phyloP scores from a whole-genome alignment of 2,329 filamentous ascomycete genomes.

The Bimuria novae-zelandiae region DNA sequence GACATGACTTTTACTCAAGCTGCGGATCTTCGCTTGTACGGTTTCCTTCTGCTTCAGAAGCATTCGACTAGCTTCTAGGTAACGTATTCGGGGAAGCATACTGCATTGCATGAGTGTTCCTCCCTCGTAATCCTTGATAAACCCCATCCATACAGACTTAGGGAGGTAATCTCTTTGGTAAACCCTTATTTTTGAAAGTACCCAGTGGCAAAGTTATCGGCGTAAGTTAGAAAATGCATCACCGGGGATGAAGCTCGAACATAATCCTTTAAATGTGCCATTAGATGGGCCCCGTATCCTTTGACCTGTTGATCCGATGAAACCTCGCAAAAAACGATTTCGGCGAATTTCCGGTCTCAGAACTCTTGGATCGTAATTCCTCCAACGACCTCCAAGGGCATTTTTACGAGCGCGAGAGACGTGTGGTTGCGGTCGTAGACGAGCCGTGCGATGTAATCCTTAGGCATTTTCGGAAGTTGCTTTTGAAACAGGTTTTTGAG shows the following conservation, averaged over 20 bases:
- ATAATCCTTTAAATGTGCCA: constrained; percentile 97
- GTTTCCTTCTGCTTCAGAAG: constrained; percentile 96
- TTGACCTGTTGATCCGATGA: constrained; percentile 98
- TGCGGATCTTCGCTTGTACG: constrained; percentile 91
- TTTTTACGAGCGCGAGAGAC: constrained; percentile 96
- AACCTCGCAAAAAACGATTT: constrained; percentile 98
- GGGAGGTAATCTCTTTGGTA: constrained; percentile 97
- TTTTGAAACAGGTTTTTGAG: constrained; percentile 99
- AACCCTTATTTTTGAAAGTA: constrained; percentile 99
- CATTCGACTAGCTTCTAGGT: constrained; percentile 91
- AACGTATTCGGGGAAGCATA: constrained; percentile 93
- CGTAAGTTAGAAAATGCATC: constrained; percentile 98
- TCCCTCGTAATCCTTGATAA: constrained; percentile 99
- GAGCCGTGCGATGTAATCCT: constrained; percentile 96
- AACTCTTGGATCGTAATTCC: constrained; percentile 97
- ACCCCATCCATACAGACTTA: constrained; percentile 94
- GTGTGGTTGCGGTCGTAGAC: constrained; percentile 97
- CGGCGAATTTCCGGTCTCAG: constrained; percentile 87
- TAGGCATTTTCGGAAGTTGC: constrained; percentile 98
- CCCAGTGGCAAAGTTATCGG: constrained; percentile 97
- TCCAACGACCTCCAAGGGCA: constrained; percentile 89
- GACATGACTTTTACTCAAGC: constrained; percentile 80
- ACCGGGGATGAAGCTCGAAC: constrained; percentile 96
- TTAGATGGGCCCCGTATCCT: constrained; percentile 95
- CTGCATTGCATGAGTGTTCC: constrained; percentile 99